Conservation (phyloP, 345 rosid species). For the Euphorbia pulcherrima region DNA sequence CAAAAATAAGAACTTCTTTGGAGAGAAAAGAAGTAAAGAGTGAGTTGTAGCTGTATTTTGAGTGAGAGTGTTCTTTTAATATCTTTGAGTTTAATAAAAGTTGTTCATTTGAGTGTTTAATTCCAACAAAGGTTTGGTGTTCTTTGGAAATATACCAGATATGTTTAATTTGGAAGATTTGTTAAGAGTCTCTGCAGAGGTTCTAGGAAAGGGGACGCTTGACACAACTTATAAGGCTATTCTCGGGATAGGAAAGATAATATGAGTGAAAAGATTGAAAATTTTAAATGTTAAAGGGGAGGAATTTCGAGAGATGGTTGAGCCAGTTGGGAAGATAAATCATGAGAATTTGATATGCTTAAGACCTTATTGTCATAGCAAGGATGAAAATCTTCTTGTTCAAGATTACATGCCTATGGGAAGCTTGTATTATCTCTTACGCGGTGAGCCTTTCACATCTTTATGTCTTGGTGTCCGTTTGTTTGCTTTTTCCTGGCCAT, state of each 20-base stretch:
- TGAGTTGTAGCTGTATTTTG: too few species aligned
- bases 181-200: slow-evolving; percentile 48
- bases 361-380: too few species aligned
- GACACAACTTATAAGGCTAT: slow-evolving; percentile 50
- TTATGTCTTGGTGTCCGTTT: neutral
- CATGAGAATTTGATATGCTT: slow-evolving; percentile 9
- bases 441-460: neutral
- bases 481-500: too few species aligned
- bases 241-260: slow-evolving; percentile 28
- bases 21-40: too few species aligned
- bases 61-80: too few species aligned
- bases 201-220: slow-evolving; percentile 46
- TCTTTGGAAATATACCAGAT: slow-evolving; percentile 28
- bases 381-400: too few species aligned
- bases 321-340: slow-evolving; percentile 36
- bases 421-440: too few species aligned
- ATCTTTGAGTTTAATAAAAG: too few species aligned
- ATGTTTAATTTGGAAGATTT: slow-evolving; percentile 41
- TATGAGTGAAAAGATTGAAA: slow-evolving; percentile 50
- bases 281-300: slow-evolving; percentile 33
- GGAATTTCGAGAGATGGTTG: slow-evolving; percentile 43
- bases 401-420: too few species aligned
- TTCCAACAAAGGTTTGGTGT: too few species aligned
- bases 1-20: too few species aligned
- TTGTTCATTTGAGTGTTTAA: too few species aligned